Evolutionary conservation across 495 filamentous ascomycete species (phyloP).

Genomic region (Podospora pseudoanserina): DNA sequence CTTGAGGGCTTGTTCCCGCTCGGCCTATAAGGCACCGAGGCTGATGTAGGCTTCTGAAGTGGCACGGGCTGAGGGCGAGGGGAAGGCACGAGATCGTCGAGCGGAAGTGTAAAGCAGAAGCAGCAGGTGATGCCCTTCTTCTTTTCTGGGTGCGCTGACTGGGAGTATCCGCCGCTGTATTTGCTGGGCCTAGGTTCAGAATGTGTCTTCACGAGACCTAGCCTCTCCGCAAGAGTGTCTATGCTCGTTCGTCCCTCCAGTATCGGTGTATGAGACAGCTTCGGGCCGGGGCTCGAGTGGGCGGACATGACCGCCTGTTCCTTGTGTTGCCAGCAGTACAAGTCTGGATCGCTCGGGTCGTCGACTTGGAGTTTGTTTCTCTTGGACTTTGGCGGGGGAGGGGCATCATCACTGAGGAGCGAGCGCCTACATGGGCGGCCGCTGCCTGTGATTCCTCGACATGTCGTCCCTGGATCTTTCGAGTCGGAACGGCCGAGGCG

Average conservation of each 20-base stretch:
- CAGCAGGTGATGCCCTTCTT: slow-evolving; percentile 37
- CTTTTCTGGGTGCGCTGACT: slow-evolving; percentile 30
- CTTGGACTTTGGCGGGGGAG: slow-evolving; percentile 9
- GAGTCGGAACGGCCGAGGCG: slow-evolving; percentile 74
- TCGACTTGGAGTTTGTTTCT: slow-evolving; percentile 47
- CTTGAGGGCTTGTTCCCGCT: slow-evolving; percentile 28
- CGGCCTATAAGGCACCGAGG: slow-evolving; percentile 25
- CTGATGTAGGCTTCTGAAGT: slow-evolving; percentile 30
- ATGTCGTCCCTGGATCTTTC: slow-evolving; percentile 78
- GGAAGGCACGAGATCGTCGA: slow-evolving; percentile 36
- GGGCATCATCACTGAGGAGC: slow-evolving; percentile 43
- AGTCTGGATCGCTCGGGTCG: slow-evolving; percentile 40
- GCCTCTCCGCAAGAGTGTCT: slow-evolving; percentile 73
- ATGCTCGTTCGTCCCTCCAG: slow-evolving; percentile 66
- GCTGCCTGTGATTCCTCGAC: slow-evolving; percentile 73
- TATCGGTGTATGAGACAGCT: slow-evolving; percentile 31
- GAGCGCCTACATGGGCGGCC: slow-evolving; percentile 76
- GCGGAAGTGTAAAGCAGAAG: slow-evolving; percentile 44
- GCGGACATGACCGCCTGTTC: slow-evolving; percentile 64
- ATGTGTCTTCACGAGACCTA: slow-evolving; percentile 58
- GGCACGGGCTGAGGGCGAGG: slow-evolving; percentile 40
- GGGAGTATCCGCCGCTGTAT: slow-evolving; percentile 21
- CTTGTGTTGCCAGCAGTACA: slow-evolving; percentile 92
- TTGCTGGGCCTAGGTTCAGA: slow-evolving; percentile 27
- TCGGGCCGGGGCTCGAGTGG: slow-evolving; percentile 40